Conservation (phyloP, 192 early-diverging fungal species). For the Entomortierella chlamydospora region DNA sequence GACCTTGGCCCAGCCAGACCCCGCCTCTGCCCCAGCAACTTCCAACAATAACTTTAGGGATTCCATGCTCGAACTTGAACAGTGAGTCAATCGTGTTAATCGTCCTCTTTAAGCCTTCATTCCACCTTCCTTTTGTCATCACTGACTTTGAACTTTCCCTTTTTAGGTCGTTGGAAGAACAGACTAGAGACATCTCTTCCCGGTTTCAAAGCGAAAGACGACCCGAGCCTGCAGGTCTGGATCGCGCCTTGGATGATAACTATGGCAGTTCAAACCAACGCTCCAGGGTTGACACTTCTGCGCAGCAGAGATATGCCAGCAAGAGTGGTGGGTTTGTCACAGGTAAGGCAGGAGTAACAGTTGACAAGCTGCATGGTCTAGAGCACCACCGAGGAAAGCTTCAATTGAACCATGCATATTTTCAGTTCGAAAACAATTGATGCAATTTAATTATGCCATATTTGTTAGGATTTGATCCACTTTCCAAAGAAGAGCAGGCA, state of each 20-base stretch:
- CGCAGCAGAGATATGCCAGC: slow-evolving; percentile 28
- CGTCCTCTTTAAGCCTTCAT: no score
- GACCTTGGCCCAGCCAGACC: neutral
- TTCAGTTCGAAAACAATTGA: no score
- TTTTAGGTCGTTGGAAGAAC: slow-evolving; percentile 24
- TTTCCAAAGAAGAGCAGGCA: slow-evolving; percentile 43
- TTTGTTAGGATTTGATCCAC: slow-evolving; percentile 34
- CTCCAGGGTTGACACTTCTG: neutral
- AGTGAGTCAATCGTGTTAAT: slow-evolving; percentile 9
- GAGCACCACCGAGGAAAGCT: no score
- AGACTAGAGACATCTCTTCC: slow-evolving; percentile 41
- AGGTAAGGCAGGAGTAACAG: slow-evolving; percentile 9
- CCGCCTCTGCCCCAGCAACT: neutral
- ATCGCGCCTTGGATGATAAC: slow-evolving; percentile 22
- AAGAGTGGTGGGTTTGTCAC: slow-evolving; percentile 43
- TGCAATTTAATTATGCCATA: neutral
- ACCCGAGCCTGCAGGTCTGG: slow-evolving; percentile 41
- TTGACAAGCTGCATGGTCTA: no score
- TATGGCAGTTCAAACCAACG: slow-evolving; percentile 4
- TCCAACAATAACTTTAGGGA: slow-evolving; percentile 2
- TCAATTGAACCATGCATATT: no score
- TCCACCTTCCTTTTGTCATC: neutral
- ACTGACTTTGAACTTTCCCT: neutral
- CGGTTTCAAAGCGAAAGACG: slow-evolving; percentile 33
- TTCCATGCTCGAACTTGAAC: slow-evolving; percentile 42